phyloP scores from a whole-genome alignment of 1,284 basidiomycete species.

The Naganishia sp. region DNA sequence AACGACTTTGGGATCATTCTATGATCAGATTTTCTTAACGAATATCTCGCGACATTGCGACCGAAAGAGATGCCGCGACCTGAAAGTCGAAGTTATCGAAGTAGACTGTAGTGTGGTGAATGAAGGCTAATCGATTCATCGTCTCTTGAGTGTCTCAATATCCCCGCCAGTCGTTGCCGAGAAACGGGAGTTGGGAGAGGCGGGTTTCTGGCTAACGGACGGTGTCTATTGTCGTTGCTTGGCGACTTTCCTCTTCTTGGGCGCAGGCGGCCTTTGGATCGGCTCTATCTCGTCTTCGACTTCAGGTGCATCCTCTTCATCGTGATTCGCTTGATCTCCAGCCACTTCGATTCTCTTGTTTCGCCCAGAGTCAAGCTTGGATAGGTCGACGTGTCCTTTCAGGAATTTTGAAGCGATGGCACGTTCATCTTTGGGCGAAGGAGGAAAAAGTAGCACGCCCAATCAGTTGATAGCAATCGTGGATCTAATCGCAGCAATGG shows the following conservation, averaged over 20 bases:
- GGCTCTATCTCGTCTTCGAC: neutral
- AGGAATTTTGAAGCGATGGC: neutral
- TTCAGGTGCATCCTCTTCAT: too few species aligned
- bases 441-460: neutral
- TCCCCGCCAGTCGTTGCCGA: too few species aligned
- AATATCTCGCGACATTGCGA: too few species aligned
- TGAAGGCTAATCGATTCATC: too few species aligned
- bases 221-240: neutral
- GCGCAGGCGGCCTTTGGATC: neutral
- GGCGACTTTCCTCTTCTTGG: neutral
- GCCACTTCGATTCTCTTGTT: neutral
- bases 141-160: too few species aligned
- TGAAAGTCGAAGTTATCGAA: too few species aligned
- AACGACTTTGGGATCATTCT: too few species aligned
- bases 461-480: neutral
- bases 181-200: too few species aligned
- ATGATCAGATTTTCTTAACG: too few species aligned
- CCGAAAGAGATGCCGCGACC: too few species aligned
- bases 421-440: neutral
- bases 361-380: constrained; percentile 15
- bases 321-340: neutral
- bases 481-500: neutral
- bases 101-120: too few species aligned
- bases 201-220: too few species aligned
- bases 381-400: neutral